These are phyloP conservation scores for Saturnispora mendoncae DNA, from an alignment of 805 yeast species.

Conservation along the genomic window DNA sequence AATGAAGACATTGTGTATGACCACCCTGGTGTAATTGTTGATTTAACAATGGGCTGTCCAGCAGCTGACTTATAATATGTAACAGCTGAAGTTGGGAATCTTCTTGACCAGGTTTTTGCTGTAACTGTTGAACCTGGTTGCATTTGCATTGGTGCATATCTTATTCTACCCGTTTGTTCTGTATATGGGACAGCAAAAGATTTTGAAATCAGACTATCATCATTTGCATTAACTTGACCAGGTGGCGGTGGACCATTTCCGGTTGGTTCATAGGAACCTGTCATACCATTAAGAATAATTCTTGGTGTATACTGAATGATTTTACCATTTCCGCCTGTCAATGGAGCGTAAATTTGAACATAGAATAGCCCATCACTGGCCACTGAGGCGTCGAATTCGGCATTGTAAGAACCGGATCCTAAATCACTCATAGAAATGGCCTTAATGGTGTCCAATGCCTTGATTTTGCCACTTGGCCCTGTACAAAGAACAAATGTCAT, in stretches of 20 bases:
- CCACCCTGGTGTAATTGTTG: conserved; percentile 87
- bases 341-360: conserved; percentile 55
- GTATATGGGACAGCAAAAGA: conserved; percentile 68
- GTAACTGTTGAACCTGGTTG: conserved; percentile 76
- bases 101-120: conserved; percentile 53
- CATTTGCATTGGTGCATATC: conserved; percentile 88
- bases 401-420: conserved; percentile 31
- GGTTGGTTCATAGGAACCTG: conserved; percentile 48
- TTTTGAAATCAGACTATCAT: conserved; percentile 28
- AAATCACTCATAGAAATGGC: conserved; percentile 27
- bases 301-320: conserved; percentile 63
- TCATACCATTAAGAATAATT: conserved; percentile 61
- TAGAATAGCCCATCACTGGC: conserved; percentile 63
- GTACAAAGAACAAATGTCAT: conserved; percentile 57
- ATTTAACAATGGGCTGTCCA: conserved; percentile 35
- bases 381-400: conserved; percentile 33
- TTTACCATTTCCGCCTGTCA: conserved; percentile 32
- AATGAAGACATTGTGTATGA: conserved; percentile 54
- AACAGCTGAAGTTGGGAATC: conserved; percentile 60
- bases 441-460: conserved; percentile 30
- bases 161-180: conserved; percentile 64
- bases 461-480: conserved; percentile 48
- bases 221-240: conserved; percentile 29
- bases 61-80: conserved; percentile 45
- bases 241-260: conserved; percentile 41